phyloP scores from a whole-genome alignment of 192 early-diverging fungal species.

The Coemansia sp. region DNA sequence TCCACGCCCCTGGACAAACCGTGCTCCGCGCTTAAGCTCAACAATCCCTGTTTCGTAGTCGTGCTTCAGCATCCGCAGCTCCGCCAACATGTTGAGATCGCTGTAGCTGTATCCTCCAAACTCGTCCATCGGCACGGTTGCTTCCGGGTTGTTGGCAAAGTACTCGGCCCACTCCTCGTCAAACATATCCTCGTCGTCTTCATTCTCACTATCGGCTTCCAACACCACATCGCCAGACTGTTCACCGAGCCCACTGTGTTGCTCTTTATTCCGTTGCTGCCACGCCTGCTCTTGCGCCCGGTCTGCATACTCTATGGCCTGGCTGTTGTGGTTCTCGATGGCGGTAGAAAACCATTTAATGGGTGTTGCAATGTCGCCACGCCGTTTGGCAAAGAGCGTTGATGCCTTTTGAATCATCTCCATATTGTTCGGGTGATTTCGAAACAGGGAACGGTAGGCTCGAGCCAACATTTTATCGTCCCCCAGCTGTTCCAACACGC shows the following conservation, averaged over 20 bases:
- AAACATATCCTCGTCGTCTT: conserved; percentile 30
- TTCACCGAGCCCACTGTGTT: conserved; percentile 18
- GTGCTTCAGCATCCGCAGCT: conserved; percentile 75
- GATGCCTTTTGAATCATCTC: conserved; percentile 63
- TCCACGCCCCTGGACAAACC: conserved; percentile 68
- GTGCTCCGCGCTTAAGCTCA: conserved; percentile 67
- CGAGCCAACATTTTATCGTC: conserved; percentile 56
- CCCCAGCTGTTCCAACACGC: conserved; percentile 58
- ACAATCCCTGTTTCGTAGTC: conserved; percentile 73
- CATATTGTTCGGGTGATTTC: conserved; percentile 64
- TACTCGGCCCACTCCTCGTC: conserved; percentile 33
- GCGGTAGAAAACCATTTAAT: conserved; percentile 37
- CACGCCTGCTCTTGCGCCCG: conserved; percentile 45
- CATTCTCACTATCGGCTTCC: neutral
- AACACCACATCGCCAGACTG: neutral
- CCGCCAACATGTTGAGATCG: conserved; percentile 84
- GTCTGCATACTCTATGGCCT: conserved; percentile 62
- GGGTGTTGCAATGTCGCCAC: conserved; percentile 36
- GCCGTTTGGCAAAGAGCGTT: conserved; percentile 54
- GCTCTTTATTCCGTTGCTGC: neutral
- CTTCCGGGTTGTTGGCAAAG: conserved; percentile 15
- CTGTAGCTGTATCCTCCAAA: conserved; percentile 64
- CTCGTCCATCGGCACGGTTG: conserved; percentile 47
- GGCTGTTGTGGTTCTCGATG: conserved; percentile 51
- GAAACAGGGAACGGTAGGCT: conserved; percentile 60